Conservation (phyloP, 2,329 filamentous ascomycete genomes). For the Hawksworthiomyces lignivorus region DNA sequence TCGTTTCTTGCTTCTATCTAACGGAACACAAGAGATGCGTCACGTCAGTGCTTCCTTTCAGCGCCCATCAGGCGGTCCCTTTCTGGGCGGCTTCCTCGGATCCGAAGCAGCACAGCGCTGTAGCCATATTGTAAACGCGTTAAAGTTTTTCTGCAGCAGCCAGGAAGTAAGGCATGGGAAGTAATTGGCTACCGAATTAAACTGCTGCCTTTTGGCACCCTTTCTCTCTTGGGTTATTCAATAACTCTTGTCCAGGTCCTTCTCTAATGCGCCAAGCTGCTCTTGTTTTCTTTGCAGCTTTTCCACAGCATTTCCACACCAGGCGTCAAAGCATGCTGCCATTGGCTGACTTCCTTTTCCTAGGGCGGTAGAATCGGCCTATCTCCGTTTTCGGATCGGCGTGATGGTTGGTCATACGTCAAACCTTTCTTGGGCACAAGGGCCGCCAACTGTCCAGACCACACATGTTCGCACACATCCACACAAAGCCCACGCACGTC, state of each 20-base stretch:
- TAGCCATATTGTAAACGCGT: background rate
- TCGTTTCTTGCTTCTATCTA: background rate
- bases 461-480: too few species aligned
- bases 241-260: too few species aligned
- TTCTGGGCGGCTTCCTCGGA: background rate
- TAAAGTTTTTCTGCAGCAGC: too few species aligned
- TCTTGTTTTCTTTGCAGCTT: background rate
- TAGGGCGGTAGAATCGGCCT: background rate
- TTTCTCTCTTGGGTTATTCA: too few species aligned
- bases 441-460: too few species aligned
- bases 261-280: too few species aligned
- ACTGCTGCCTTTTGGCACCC: too few species aligned
- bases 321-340: background rate
- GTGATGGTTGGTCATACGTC: background rate
- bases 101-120: background rate
- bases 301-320: background rate
- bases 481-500: too few species aligned
- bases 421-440: too few species aligned
- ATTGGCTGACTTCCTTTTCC: slow-evolving; percentile 1
- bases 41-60: background rate
- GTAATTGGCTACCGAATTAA: too few species aligned
- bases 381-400: slow-evolving; percentile 11
- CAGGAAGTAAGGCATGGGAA: too few species aligned
- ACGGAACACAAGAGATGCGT: background rate
- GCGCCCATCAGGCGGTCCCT: too few species aligned